These are phyloP conservation scores for Triticum aestivum DNA, from an alignment of 176 grass and related monocot species.

Conservation along the genomic window IWGSC_CS_RefSeq_v2.1 NC_057800.1:617852785-617853284, in stretches of 20 bases:
- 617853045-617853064: slow-evolving; percentile 71
- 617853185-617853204: slow-evolving; percentile 30
- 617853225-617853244: slow-evolving; percentile 49
- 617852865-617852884: slow-evolving; percentile 61
- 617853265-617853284: slow-evolving; percentile 71
- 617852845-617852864: slow-evolving; percentile 45
- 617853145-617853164: not conserved
- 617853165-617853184: slow-evolving; percentile 19
- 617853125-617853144: not conserved
- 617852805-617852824: slow-evolving; percentile 17
- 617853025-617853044: slow-evolving; percentile 60
- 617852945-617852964: slow-evolving; percentile 67
- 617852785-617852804: slow-evolving; percentile 33
- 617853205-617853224: slow-evolving; percentile 80
- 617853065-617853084: slow-evolving; percentile 88
- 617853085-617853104: slow-evolving; percentile 67
- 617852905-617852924: slow-evolving; percentile 36
- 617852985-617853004: slow-evolving; percentile 37
- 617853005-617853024: slow-evolving; percentile 58
- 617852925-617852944: slow-evolving; percentile 63
- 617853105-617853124: slow-evolving; percentile 53
- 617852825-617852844: slow-evolving; percentile 14
- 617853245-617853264: slow-evolving; percentile 75
- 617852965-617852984: slow-evolving; percentile 40
- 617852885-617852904: slow-evolving; percentile 68